Evolutionary conservation across 2,329 filamentous ascomycete genomes (phyloP).

Genomic region (Stachybotrys echinatus): DNA sequence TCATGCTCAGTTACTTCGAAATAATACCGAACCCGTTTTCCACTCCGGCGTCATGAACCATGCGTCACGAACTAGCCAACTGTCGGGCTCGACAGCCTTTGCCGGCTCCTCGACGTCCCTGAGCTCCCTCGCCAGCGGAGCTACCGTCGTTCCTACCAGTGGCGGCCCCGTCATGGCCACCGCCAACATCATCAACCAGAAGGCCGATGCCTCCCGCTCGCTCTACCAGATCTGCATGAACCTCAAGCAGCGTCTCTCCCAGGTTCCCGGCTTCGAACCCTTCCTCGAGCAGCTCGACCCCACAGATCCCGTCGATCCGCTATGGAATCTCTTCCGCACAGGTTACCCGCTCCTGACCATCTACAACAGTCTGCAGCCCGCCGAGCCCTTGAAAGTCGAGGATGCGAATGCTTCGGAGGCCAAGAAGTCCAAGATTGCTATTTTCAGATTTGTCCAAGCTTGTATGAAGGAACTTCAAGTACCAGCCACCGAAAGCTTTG

Average conservation of each 20-base stretch:
- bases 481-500: constrained; percentile 77
- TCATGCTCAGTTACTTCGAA: constrained; percentile 55
- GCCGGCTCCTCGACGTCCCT: constrained; percentile 49
- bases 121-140: constrained; percentile 38
- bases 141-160: constrained; percentile 38
- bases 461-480: constrained; percentile 80
- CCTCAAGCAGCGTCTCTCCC: constrained; percentile 72
- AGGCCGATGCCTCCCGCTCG: constrained; percentile 84
- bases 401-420: constrained; percentile 55
- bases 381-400: constrained; percentile 62
- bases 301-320: constrained; percentile 73
- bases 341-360: constrained; percentile 82
- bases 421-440: constrained; percentile 79
- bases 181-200: constrained; percentile 95
- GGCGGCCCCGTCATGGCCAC: constrained; percentile 67
- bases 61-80: constrained; percentile 53
- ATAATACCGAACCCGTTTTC: constrained; percentile 52
- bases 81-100: constrained; percentile 56
- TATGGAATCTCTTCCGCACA: constrained; percentile 82
- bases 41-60: constrained; percentile 46
- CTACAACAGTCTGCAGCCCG: constrained; percentile 79
- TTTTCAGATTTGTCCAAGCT: constrained; percentile 88
- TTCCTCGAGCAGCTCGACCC: constrained; percentile 69
- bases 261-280: constrained; percentile 77
- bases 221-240: constrained; percentile 93